Conservation (phyloP, 768 basidiomycete species). For the Pulveroboletus sp. region DNA sequence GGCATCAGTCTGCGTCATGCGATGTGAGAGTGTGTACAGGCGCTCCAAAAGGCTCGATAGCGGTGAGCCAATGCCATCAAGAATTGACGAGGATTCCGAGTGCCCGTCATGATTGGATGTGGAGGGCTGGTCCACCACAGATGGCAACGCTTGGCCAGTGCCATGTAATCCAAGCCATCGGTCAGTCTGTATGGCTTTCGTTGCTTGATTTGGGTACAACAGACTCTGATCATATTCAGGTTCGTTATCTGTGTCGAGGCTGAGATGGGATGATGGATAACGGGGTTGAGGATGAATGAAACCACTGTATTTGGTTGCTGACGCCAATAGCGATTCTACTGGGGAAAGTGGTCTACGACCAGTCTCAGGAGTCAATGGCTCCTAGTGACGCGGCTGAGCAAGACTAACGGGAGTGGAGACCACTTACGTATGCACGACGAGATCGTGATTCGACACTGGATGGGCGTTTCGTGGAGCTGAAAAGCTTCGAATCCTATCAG, state of each 20-base stretch:
- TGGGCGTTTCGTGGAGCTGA: conserved; percentile 29
- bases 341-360: conserved; percentile 41
- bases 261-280: conserved; percentile 27
- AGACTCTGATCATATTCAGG: conserved; percentile 32
- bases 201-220: conserved; percentile 43
- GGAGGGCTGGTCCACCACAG: conserved; percentile 35
- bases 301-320: conserved; percentile 26
- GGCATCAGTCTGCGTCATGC: conserved; percentile 73
- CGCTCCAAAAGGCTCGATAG: conserved; percentile 61
- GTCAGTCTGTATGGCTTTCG: conserved; percentile 70
- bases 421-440: conserved; percentile 33
- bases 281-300: conserved; percentile 20
- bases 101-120: conserved; percentile 53
- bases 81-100: conserved; percentile 73
- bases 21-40: conserved; percentile 56
- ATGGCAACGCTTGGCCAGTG: conserved; percentile 34
- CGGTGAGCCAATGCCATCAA: conserved; percentile 46
- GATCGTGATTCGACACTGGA: conserved; percentile 34
- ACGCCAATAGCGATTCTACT: conserved; percentile 31
- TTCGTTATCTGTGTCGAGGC: conserved; percentile 46
- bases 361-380: conserved; percentile 47
- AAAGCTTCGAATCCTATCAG: conserved; percentile 25
- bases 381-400: conserved; percentile 25
- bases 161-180: conserved; percentile 27
- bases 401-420: neutral